A percentile compares a stretch with the other conserved stretches of the same genome.
These are phyloP conservation scores for Pseudogymnoascus sp. DNA, from an alignment of 2,329 filamentous ascomycete species.

Conservation along the genomic window DNA sequence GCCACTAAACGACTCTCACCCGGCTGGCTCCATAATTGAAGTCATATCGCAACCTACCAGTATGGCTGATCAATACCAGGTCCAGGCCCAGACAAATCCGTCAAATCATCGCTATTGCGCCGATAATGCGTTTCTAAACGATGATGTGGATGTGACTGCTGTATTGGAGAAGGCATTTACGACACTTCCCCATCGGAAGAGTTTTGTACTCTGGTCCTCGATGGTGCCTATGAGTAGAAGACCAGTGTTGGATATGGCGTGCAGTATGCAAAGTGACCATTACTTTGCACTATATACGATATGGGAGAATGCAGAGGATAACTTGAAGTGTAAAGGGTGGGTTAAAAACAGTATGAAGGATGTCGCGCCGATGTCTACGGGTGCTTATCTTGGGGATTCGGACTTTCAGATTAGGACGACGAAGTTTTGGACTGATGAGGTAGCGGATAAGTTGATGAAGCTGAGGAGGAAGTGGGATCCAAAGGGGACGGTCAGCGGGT, in stretches of 20 bases:
- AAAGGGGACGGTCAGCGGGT: constrained; percentile 35
- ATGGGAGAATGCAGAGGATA: constrained; percentile 40
- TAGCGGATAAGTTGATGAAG: constrained; percentile 35
- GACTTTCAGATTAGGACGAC: constrained; percentile 42
- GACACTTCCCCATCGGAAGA: constrained; percentile 36
- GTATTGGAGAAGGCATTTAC: constrained; percentile 40
- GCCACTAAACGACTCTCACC: constrained; percentile 32
- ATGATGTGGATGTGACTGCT: constrained; percentile 37
- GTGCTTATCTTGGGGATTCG: constrained; percentile 46
- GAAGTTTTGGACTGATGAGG: constrained; percentile 39
- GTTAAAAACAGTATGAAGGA: constrained; percentile 33
- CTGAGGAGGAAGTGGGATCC: constrained; percentile 38
- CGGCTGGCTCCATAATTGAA: constrained; percentile 31
- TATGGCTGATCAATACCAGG: constrained; percentile 34
- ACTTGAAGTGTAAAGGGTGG: constrained; percentile 37
- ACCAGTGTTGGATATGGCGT: constrained; percentile 41
- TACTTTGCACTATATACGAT: constrained; percentile 46
- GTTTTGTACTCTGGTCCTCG: constrained; percentile 41
- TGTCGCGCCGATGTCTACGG: constrained; percentile 35
- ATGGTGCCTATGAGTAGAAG: constrained; percentile 41
- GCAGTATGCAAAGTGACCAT: constrained; percentile 46
- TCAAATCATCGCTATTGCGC: constrained; percentile 39
- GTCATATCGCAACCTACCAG: constrained; percentile 34
- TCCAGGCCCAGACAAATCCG: constrained; percentile 40
- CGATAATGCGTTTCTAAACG: constrained; percentile 43